Evolutionary conservation across 148 eudicot species (phyloP).

Genomic region (Chenopodium album): DNA sequence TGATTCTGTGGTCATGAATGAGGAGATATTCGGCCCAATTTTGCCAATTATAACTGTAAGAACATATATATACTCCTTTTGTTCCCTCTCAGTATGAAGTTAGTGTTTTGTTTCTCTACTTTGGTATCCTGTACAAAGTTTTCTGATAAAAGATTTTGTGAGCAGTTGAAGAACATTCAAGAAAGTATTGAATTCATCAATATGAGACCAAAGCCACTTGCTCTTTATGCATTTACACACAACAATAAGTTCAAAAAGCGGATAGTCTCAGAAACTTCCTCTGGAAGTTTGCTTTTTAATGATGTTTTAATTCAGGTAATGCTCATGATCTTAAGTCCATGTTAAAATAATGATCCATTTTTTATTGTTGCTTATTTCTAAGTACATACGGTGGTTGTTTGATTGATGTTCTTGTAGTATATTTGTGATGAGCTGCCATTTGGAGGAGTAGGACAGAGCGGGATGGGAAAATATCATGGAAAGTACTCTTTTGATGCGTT

Average conservation of each 20-base stretch:
- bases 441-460: slow-evolving; percentile 95
- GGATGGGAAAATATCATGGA: slow-evolving; percentile 93
- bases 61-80: neutral
- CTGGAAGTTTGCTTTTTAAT: slow-evolving; percentile 78
- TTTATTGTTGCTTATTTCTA: neutral
- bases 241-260: slow-evolving; percentile 51
- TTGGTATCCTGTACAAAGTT: neutral
- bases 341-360: neutral
- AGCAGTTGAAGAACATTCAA: slow-evolving; percentile 64
- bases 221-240: slow-evolving; percentile 78
- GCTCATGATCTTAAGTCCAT: neutral
- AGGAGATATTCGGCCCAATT: slow-evolving; percentile 95
- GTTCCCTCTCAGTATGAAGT: too few species aligned
- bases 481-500: slow-evolving; percentile 87
- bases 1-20: slow-evolving; percentile 81
- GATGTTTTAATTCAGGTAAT: slow-evolving; percentile 74
- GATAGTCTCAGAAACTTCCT: slow-evolving; percentile 73
- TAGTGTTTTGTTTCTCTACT: neutral
- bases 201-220: slow-evolving; percentile 70
- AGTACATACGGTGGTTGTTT: neutral
- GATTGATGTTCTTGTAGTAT: slow-evolving; percentile 41
- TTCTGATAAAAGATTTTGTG: neutral
- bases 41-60: slow-evolving; percentile 86
- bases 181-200: slow-evolving; percentile 84
- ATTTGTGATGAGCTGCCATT: slow-evolving; percentile 74